Evolutionary conservation across 2,329 filamentous ascomycete species (phyloP).

Genomic region (Fusarium sp.): DNA sequence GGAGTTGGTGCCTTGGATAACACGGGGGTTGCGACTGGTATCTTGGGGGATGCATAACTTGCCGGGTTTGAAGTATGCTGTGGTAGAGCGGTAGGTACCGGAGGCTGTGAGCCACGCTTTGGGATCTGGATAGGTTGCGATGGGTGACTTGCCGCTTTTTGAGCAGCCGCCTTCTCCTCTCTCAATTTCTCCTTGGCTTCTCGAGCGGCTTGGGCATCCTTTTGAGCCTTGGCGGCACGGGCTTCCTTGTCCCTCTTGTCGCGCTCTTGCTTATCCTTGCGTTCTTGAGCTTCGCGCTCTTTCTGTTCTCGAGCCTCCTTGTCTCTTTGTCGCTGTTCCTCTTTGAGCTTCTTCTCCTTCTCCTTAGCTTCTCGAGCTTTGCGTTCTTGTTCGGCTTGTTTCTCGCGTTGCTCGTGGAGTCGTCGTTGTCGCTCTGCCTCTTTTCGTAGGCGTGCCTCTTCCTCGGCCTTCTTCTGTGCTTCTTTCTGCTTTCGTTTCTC

Average conservation of each 20-base stretch:
- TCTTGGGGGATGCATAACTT: constrained; percentile 79
- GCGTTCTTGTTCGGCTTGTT: constrained; percentile 85
- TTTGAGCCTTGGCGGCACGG: constrained; percentile 67
- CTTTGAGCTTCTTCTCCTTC: constrained; percentile 86
- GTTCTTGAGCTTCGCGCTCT: constrained; percentile 75
- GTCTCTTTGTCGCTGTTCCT: constrained; percentile 83
- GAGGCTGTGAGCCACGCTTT: constrained; percentile 54
- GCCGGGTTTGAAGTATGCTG: constrained; percentile 69
- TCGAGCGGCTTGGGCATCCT: constrained; percentile 64
- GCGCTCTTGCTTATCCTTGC: constrained; percentile 70
- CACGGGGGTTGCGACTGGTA: constrained; percentile 81
- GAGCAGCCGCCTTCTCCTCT: constrained; percentile 64
- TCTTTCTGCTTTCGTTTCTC: constrained; percentile 94
- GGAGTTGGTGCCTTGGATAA: constrained; percentile 86
- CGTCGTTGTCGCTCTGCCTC: constrained; percentile 86
- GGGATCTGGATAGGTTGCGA: constrained; percentile 51
- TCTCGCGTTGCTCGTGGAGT: constrained; percentile 85
- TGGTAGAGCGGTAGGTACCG: constrained; percentile 64
- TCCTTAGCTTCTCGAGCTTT: constrained; percentile 72
- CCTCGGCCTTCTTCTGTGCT: constrained; percentile 87
- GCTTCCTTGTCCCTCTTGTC: constrained; percentile 72
- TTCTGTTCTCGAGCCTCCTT: constrained; percentile 79
- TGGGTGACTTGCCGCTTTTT: constrained; percentile 55
- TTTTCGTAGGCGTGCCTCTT: constrained; percentile 86
- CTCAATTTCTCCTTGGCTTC: constrained; percentile 73